Conservation (phyloP, 495 filamentous ascomycete species). For the Penicillium turbatum region DNA sequence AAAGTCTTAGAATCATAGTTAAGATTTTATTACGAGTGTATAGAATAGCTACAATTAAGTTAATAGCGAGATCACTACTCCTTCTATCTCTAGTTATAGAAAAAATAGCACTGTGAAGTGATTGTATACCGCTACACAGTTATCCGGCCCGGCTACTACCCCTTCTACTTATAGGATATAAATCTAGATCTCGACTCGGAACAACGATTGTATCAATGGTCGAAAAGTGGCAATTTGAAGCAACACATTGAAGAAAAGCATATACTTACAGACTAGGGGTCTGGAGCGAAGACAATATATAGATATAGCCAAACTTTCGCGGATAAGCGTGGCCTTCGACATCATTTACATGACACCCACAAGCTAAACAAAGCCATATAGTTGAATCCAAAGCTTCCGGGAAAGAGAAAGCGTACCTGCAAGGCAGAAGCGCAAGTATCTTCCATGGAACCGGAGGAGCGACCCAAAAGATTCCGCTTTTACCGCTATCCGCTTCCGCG, state of each 20-base stretch:
- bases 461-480: constrained; percentile 12
- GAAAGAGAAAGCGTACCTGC: constrained; percentile 13
- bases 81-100: constrained; percentile 14
- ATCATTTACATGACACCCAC: constrained; percentile 15
- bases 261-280: background rate
- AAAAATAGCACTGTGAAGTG: constrained; percentile 17
- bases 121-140: constrained; percentile 16
- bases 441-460: background rate
- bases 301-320: constrained; percentile 13
- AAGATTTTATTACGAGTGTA: constrained; percentile 21
- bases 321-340: constrained; percentile 13
- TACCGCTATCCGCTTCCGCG: constrained; percentile 13
- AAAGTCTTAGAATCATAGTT: constrained; percentile 10
- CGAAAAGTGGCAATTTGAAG: constrained; percentile 16
- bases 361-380: constrained; percentile 19
- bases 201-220: constrained; percentile 16
- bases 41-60: constrained; percentile 11
- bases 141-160: constrained; percentile 5
- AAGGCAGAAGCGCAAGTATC: constrained; percentile 10
- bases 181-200: constrained; percentile 5
- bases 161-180: constrained; percentile 10
- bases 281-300: constrained; percentile 5
- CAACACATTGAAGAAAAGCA: constrained; percentile 20
- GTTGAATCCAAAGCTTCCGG: constrained; percentile 10
- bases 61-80: constrained; percentile 13